Evolutionary conservation across 805 yeast species (phyloP), one percentile per base, ranked within the genome.

Genomic region (Kodamaea kaohsiungensis): DNA sequence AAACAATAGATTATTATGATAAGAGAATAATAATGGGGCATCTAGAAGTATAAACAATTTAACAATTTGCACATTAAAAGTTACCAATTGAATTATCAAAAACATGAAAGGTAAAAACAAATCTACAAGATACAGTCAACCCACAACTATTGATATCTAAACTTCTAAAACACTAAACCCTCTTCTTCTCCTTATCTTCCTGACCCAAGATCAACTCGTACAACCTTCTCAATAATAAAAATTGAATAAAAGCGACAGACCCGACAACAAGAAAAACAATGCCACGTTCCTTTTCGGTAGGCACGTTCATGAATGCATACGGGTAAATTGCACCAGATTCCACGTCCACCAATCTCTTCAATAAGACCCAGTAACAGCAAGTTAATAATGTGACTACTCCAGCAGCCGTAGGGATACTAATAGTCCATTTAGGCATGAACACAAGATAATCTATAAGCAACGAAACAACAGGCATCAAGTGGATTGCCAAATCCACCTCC

Each of bases 261-360:
- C 72, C 76, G 17, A 86, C 82, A 7, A 69, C 59, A 0, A 65
- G 69, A 63, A 87, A 87, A 17, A 86, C 80, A 6, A 76, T 56
- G 1, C 74, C 65, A 54, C 88, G 74, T 17, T 66, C 66, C 8
- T 70, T 68, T 33, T 72, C 78, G 5, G 69, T 72, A 3, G 69
- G 75, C 12, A 81, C 86, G 63, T 86, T 81, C 61, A 87, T 70
- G 63, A 87, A 87, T 7, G 86, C 88, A 63, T 87, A 87, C 0
- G 93, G 93, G 59, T 82, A 87, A 15, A 67, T 71, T 2, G 79
- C 85, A 7, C 81, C 81, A 19, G 57, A 64, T 17, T 73, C 72
- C 33, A 78, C 69, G 53, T 78, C 81, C 19, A 87, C 72, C 55
- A 85, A 65, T 7, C 61, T 48, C 54, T 79, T 77, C 52, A 87